Evolutionary conservation across 768 basidiomycete genomes (phyloP).

Genomic region (Mrakia blollopis): DNA sequence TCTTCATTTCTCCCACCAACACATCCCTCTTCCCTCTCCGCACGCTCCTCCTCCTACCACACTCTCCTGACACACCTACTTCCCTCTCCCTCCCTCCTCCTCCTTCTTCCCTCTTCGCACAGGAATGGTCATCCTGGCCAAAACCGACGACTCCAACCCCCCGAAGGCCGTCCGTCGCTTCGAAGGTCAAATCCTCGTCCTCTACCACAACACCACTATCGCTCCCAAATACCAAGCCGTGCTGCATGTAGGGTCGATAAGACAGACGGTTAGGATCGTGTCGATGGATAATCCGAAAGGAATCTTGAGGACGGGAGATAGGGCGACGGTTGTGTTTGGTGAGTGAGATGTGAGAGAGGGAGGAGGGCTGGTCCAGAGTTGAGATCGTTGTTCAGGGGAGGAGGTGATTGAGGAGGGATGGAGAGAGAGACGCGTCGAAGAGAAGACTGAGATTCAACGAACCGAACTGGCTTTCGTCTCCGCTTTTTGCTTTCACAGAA

Average conservation of each 20-base stretch:
- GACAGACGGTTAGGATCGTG: conserved; percentile 38
- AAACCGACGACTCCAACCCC: conserved; percentile 68
- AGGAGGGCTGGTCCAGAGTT: no score
- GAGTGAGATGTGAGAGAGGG: no score
- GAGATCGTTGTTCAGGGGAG: no score
- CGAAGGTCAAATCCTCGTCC: conserved; percentile 85
- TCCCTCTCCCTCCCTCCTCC: no score
- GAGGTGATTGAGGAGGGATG: no score
- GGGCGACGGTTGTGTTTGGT: conserved; percentile 83
- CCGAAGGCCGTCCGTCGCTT: conserved; percentile 70
- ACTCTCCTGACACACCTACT: background rate
- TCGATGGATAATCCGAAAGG: conserved; percentile 71
- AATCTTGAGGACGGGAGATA: conserved; percentile 86
- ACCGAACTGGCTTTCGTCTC: no score
- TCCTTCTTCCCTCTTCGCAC: background rate
- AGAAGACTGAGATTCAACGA: no score
- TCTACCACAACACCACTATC: conserved; percentile 52
- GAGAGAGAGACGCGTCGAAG: no score
- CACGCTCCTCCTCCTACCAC: no score
- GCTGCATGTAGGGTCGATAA: conserved; percentile 38
- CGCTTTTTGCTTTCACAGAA: conserved; percentile 41
- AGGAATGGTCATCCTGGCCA: conserved; percentile 82
- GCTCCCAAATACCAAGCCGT: conserved; percentile 39
- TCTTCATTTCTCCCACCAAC: background rate
- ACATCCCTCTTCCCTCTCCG: background rate